Base-by-base conservation (phyloP, 2,329 filamentous ascomycete genomes). In the Alternaria alternata region DNA sequence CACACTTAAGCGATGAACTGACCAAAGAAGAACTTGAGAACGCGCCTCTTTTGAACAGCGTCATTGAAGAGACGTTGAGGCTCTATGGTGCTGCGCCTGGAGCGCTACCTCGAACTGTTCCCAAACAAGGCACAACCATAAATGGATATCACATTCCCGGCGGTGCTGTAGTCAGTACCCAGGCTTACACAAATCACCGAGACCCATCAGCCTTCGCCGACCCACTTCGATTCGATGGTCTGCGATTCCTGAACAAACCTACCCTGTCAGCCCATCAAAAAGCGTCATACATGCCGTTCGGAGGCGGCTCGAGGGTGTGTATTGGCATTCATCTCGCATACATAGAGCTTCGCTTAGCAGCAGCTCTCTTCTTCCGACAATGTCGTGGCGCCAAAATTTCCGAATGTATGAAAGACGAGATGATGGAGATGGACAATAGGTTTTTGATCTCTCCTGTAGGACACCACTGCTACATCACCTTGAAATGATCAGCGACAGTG, bases 281-380 rank as follows among this genome's bases (percentile, higher is more conserved):
- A 53, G 81, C 84, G 6, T 85, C 85, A 22, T 90, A 88, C 62
- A 87, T 87, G 82, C 87, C 88, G 0, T 91, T 91, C 73, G 87
- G 88, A 2, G 89, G 85, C 16, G 89, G 89, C 0, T 87, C 88
- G 0, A 81, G 88, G 26, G 87, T 89, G 78, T 91, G 89, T 64
- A 80, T 92, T 4, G 89, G 89, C 0, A 85, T 87, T 2, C 88
- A 91, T 67, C 86, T 91, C 64, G 89, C 89, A 0, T 76, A 78
- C 16, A 84, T 85, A 71, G 85, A 88, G 66, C 71, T 88, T 28
- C 80, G 85, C 5, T 77, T 85, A 20, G 82, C 79, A 0, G 76
- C 81, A 0, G 82, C 84, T 0, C 69, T 79, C 4, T 86, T 88
- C 68, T 86, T 87, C 67, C 77, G 78, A 0, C 69, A 81, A 20